Evolutionary conservation across 1,284 basidiomycete genomes (phyloP), one percentile per base, ranked within the genome.

Genomic region (Phellopilus nigrolimitatus): DNA sequence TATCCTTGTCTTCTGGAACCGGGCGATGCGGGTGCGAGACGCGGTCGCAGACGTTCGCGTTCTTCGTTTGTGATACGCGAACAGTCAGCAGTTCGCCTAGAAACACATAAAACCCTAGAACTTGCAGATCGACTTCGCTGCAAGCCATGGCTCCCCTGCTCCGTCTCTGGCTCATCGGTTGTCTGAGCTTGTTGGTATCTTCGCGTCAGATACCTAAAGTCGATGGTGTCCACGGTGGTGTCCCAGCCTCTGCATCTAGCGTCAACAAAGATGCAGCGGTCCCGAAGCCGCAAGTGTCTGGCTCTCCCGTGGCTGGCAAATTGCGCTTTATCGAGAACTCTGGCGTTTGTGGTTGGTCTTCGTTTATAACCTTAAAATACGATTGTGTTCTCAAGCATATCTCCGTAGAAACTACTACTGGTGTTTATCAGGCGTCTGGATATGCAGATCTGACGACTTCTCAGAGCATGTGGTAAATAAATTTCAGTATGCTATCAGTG

Each of bases 361-460:
- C 21, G 19, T 15, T 43, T n/a, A n/a, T n/a, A n/a, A 22, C 9
- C 17, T 27, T 8, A 31, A 2, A n/a, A 24, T 40, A 30, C 19
- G n/a, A n/a, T n/a, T n/a, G n/a, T n/a, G n/a, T n/a, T 25, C n/a
- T 12, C 5, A 3, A 42, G 21, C 8, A 10, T 48, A 28, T 15
- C 31, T 36, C 40, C 22, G 25, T 19, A 77, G 79, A 82, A 64
- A 80, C 75, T 1, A 80, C 78, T 0, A 69, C 72, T 7, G 75
- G 73, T 13, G 77, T 81, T 0, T 77, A 72, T 57, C 77, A 79
- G 57, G 79, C 76, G 1, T 80, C 79, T 3, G 79, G 81, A 0
- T 83, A 84, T 56, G 79, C 74, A 1, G 79, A 83, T 63, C 59
- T 82, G 8, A 69, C 73, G 3, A 61, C 71, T 3, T 70, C 68